Percentiles rank a stretch among this genome's conserved stretches.
These are phyloP conservation scores for Aspergillus baeticus DNA, from an alignment of 495 filamentous ascomycete species.

Conservation along the genomic window DNA sequence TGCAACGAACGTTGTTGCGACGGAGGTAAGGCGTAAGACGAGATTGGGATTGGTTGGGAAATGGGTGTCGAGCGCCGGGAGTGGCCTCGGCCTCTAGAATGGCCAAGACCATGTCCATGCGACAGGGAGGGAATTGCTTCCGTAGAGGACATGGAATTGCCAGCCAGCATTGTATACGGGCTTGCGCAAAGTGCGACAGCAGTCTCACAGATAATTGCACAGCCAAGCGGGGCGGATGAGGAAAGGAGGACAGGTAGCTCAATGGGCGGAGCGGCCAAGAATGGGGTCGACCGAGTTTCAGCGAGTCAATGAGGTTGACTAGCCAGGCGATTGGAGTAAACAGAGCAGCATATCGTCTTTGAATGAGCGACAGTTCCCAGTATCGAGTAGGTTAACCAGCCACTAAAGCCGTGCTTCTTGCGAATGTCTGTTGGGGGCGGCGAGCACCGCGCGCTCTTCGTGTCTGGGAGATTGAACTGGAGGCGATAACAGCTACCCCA, in stretches of 20 bases:
- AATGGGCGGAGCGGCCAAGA: conserved; percentile 9
- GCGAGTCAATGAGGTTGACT: conserved; percentile 18
- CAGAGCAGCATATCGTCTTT: conserved; percentile 21
- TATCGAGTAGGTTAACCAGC: background rate
- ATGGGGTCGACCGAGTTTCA: conserved; percentile 18
- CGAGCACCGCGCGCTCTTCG: background rate
- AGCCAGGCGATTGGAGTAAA: conserved; percentile 14
- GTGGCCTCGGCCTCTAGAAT: conserved; percentile 42
- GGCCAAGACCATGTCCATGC: conserved; percentile 31
- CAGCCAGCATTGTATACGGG: conserved; percentile 40
- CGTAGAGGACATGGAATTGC: conserved; percentile 31
- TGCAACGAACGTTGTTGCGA: conserved; percentile 19
- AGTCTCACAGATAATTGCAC: conserved; percentile 12
- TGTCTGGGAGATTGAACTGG: background rate
- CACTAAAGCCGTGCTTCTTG: background rate
- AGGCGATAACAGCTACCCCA: conserved; percentile 16
- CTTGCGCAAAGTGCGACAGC: conserved; percentile 3
- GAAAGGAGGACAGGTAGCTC: conserved; percentile 12
- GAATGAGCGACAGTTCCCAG: background rate
- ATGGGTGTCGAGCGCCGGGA: conserved; percentile 38
- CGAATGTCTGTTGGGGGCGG: background rate
- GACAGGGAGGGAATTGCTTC: conserved; percentile 28
- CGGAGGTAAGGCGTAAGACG: conserved; percentile 18
- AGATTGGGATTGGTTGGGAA: conserved; percentile 29
- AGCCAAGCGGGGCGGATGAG: conserved; percentile 4